Base-by-base conservation (phyloP, 768 basidiomycete genomes). In the Pisolithus microcarpus region DNA sequence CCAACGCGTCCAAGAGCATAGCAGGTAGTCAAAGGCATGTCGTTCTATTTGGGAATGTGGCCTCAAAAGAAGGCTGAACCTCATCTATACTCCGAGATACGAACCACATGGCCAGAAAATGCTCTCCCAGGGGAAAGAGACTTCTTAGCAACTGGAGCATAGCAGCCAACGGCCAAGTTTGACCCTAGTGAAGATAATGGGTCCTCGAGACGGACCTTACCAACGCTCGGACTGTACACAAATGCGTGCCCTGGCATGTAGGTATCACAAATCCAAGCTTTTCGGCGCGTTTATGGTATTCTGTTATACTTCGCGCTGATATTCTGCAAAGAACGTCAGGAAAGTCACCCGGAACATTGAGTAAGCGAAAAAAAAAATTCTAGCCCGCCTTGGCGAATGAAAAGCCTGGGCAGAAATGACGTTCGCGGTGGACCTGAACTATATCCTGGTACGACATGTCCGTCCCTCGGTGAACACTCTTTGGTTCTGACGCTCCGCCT, bases 251-350 rank as follows among this genome's bases (percentile, higher is more conserved):
- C 72, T 89, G 58, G 87, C 88, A 0, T 68, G 77, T 38, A 79
- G 79, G 55, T 97, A 97, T 66, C 91, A 93, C 59, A 91, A 83
- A 71, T 72, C 92, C 60, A 94, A 91, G 66, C 96, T 97, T 70
- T 95, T 96, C 55, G 93, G 92, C 93, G 55, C 57, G 75, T 65
- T 23, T 23, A 18, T 37, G 28, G 28, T 9, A 28, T 18, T 24
- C 0, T 13, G 21, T 15, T 43, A 19, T 0, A 24, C 23, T 18
- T 30, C 2, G 21, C 13, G 19, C 49, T 37, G 19, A 23, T 40
- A 38, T 21, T 30, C 38, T 26, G 23, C 44, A 19, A 58, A 95
- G 93, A 97, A 65, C 82, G 91, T 42, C 83, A 91, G 69, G 21
- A 97, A 95, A 61, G 79, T 94, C 10, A 63, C 80, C 4, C 81